Base-by-base conservation (phyloP, 345 rosid genomes). In the Syzygium jambos region DNA sequence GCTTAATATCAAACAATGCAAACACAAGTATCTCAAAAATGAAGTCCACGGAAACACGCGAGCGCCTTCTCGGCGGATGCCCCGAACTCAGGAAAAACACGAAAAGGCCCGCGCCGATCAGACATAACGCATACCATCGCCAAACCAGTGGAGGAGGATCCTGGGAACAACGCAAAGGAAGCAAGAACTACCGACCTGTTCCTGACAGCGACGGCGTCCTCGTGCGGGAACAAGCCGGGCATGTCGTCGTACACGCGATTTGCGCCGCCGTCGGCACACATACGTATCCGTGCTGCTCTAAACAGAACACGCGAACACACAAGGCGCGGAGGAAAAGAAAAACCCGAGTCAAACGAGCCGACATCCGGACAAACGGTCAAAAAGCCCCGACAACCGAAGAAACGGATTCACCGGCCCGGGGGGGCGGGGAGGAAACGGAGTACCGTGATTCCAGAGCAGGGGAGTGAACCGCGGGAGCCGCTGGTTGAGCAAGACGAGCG, bases 251-350 rank as follows among this genome's bases (percentile, higher is more conserved):
- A 95, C 89, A 98, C 55, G 7, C 99, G 99, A 88, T 98, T 98
- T 77, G 99, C 99, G 85, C 99, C 99, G 27, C 99, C 99, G 90
- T 98, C 99, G 84, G 99, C 99, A 78, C 99, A 98, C 78, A 96
- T 83, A 85, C 95, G 96, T 85, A 98, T 87, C 88, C 85, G 91
- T 89, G 98, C 99, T 98, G 97, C 90, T 92, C 94, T 91, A 91
- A 57, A 86, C 89, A 91, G 84, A 86, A 84, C 54, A 8, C 84
- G 51, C 73, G 2, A 25, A 53, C 22, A 78, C 51, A 43, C 11
- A 38, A 85, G 49, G 23, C 27, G 21, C n/a, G 23, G 49, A 38
- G 52, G 16, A 56, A 23, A 43, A 43, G 6, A 43, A 43, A 6
- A 56, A 38, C 30, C 49, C 27, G 54, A n/a, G 63, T 21, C 43